phyloP scores from a whole-genome alignment of 2,329 filamentous ascomycete species.

The Monilinia fructicola region DNA sequence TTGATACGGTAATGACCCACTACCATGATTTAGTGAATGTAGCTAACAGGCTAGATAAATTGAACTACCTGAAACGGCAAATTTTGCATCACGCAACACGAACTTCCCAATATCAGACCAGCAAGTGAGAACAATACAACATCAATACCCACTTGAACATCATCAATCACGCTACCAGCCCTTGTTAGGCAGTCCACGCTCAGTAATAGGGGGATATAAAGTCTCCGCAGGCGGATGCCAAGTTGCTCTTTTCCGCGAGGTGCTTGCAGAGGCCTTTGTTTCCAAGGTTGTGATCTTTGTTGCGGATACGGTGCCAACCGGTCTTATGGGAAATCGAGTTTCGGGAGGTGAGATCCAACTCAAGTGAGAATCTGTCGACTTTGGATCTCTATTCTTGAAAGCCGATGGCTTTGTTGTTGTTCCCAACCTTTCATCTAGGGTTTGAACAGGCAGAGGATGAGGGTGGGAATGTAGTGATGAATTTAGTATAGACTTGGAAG shows the following conservation, averaged over 20 bases:
- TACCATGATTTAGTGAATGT: not conserved
- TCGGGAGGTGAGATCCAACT: not conserved
- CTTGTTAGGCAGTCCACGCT: not conserved
- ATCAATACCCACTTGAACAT: not conserved
- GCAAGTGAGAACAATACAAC: not conserved
- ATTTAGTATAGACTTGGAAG: not conserved
- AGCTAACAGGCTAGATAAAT: not conserved
- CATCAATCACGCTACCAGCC: not conserved
- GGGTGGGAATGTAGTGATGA: not conserved
- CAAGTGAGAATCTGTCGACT: not conserved
- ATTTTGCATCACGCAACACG: not conserved
- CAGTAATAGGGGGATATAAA: not conserved
- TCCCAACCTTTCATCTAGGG: not conserved
- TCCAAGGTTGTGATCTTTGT: not conserved
- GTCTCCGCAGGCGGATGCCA: conserved; percentile 4
- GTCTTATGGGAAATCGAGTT: not conserved
- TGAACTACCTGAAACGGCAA: not conserved
- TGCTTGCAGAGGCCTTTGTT: not conserved
- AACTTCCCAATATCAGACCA: not conserved
- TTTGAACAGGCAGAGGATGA: not conserved
- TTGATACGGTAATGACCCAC: not conserved
- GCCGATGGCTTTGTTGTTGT: not conserved
- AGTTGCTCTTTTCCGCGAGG: not conserved
- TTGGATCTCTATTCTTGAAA: no score
- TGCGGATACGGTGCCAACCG: not conserved